Percentiles rank a stretch among this genome's conserved stretches.
Conservation (phyloP, 2,329 filamentous ascomycete genomes). For the Amauroascus niger region DNA sequence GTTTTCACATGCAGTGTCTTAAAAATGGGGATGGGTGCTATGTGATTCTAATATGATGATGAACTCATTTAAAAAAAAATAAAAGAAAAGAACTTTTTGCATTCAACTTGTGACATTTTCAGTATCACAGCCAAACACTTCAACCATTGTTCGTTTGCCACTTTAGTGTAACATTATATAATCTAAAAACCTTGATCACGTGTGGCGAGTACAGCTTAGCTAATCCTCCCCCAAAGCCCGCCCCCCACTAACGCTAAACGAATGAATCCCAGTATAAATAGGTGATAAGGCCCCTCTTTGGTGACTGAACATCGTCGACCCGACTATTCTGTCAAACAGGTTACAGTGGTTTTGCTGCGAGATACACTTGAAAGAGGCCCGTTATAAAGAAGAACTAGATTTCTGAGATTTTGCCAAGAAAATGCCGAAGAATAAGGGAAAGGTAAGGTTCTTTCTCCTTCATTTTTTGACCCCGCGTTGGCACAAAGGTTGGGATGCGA, state of each 20-base stretch:
- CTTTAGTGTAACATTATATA: background rate
- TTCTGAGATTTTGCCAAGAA: slow-evolving; percentile 32
- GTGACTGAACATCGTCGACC: too few relatives aligned
- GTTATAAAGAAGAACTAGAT: background rate
- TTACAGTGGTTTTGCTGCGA: background rate
- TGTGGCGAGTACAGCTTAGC: slow-evolving; percentile 9
- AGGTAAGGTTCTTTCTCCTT: slow-evolving; percentile 49
- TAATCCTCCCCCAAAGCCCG: slow-evolving; percentile 8
- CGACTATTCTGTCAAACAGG: background rate
- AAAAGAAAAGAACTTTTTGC: too few relatives aligned
- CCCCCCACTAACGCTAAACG: slow-evolving; percentile 9
- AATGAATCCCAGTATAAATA: slow-evolving; percentile 1
- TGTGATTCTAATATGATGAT: background rate
- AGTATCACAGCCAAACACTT: too few relatives aligned
- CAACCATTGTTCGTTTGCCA: background rate
- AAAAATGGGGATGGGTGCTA: slow-evolving; percentile 8
- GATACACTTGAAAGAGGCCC: too few relatives aligned
- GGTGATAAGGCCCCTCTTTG: background rate
- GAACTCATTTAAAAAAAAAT: too few relatives aligned
- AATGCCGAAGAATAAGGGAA: slow-evolving; percentile 99
- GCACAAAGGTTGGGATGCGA: background rate
- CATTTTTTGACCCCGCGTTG: slow-evolving; percentile 18
- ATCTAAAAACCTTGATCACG: slow-evolving; percentile 9
- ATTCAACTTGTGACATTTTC: too few relatives aligned
- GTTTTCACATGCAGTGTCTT: slow-evolving; percentile 41